Evolutionary conservation across 768 basidiomycete genomes (phyloP).

Genomic region (Termitomyces sp.): DNA sequence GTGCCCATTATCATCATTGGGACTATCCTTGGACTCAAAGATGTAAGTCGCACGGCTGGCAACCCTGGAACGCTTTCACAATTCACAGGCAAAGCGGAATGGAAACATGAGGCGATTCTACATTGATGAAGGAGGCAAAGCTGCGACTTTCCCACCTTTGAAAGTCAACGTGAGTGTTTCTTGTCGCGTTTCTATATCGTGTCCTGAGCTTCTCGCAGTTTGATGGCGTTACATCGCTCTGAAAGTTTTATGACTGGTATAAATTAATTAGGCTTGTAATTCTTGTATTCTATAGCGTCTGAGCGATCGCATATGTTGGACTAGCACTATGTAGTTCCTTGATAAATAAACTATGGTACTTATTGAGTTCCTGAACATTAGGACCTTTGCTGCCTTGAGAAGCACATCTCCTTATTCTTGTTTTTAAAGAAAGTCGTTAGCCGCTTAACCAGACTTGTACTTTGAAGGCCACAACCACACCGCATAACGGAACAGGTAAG

Average conservation of each 20-base stretch:
- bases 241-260: neutral
- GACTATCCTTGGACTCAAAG: conserved; percentile 43
- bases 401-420: too few relatives aligned
- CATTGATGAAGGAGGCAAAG: conserved; percentile 33
- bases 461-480: too few relatives aligned
- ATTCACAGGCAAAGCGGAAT: conserved; percentile 35
- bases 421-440: too few relatives aligned
- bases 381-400: too few relatives aligned
- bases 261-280: too few relatives aligned
- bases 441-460: too few relatives aligned
- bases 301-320: too few relatives aligned
- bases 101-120: conserved; percentile 30
- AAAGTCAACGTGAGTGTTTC: conserved; percentile 31
- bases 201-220: neutral
- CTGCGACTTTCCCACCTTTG: conserved; percentile 44
- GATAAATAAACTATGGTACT: too few relatives aligned
- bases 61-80: conserved; percentile 38
- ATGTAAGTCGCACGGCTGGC: conserved; percentile 36
- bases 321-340: neutral
- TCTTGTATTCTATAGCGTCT: too few relatives aligned
- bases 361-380: too few relatives aligned
- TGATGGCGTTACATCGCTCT: neutral
- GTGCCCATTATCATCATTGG: conserved; percentile 43
- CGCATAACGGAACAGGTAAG: too few relatives aligned
- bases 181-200: neutral